Conservation (phyloP, 805 yeast species). For the Lachancea lanzarotensis region DNA sequence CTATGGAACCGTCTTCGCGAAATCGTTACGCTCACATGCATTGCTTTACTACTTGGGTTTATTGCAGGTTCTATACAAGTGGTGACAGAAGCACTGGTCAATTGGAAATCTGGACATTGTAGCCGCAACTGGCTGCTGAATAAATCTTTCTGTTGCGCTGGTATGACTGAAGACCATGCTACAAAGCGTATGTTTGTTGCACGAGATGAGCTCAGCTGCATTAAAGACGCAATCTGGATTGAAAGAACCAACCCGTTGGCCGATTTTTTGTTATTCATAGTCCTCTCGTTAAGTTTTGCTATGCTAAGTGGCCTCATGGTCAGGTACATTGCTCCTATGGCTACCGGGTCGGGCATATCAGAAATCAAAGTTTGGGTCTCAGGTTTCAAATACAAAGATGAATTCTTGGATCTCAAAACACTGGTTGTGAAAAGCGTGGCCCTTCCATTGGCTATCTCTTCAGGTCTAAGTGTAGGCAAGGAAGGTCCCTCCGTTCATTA, state of each 20-base stretch:
- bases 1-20: conserved; percentile 28
- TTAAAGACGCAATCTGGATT: conserved; percentile 48
- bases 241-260: conserved; percentile 47
- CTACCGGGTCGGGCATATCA: conserved; percentile 96
- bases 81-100: conserved; percentile 80
- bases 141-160: conserved; percentile 65
- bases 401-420: conserved; percentile 70
- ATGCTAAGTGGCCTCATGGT: conserved; percentile 63
- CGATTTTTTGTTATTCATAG: conserved; percentile 52
- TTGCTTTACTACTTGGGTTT: conserved; percentile 72
- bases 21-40: conserved; percentile 68
- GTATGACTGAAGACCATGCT: conserved; percentile 13
- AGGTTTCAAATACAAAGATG: conserved; percentile 69
- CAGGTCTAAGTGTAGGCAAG: conserved; percentile 91
- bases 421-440: conserved; percentile 70
- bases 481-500: conserved; percentile 99
- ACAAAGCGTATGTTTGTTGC: conserved; percentile 11
- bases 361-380: conserved; percentile 93
- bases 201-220: conserved; percentile 41
- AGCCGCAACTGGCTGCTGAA: conserved; percentile 60
- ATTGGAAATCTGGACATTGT: conserved; percentile 76
- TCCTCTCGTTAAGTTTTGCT: conserved; percentile 57
- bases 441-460: conserved; percentile 83
- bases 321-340: conserved; percentile 68
- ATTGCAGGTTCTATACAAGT: conserved; percentile 80